phyloP scores from a whole-genome alignment of 2,329 filamentous ascomycete species.

The Cercospora sp. region DNA sequence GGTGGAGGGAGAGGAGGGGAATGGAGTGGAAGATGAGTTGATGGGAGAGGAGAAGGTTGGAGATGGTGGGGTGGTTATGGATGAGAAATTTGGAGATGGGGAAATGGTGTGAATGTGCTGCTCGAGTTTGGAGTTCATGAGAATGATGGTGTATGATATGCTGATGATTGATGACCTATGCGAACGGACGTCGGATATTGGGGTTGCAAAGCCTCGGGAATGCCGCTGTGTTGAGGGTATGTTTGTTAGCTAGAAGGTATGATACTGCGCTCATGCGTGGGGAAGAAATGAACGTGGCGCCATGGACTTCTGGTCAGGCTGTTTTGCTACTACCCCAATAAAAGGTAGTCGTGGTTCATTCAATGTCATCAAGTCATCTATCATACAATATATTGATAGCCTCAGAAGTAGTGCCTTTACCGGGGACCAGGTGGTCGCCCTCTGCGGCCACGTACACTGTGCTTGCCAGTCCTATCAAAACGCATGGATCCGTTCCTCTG shows the following conservation, averaged over 20 bases:
- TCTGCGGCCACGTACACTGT: neutral
- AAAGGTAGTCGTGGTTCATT: neutral
- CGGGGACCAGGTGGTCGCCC: neutral
- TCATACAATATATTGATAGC: neutral
- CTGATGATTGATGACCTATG: neutral
- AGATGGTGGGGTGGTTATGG: neutral
- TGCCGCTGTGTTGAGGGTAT: no score
- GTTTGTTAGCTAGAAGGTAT: no score
- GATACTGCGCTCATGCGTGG: no score
- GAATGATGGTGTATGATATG: neutral
- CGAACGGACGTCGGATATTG: no score
- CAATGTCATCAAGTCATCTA: neutral
- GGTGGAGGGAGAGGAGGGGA: neutral
- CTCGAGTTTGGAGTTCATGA: neutral
- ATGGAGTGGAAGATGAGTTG: neutral
- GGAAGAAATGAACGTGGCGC: neutral
- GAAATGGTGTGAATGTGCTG: neutral
- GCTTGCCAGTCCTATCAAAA: neutral
- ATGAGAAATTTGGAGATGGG: neutral
- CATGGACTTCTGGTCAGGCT: neutral
- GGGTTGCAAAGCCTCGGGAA: no score
- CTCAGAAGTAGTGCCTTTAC: neutral
- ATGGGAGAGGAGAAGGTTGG: neutral
- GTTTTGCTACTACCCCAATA: neutral
- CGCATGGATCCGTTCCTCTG: neutral